Conservation (phyloP, 805 yeast species). For the Monosporozyma aerobia region DNA sequence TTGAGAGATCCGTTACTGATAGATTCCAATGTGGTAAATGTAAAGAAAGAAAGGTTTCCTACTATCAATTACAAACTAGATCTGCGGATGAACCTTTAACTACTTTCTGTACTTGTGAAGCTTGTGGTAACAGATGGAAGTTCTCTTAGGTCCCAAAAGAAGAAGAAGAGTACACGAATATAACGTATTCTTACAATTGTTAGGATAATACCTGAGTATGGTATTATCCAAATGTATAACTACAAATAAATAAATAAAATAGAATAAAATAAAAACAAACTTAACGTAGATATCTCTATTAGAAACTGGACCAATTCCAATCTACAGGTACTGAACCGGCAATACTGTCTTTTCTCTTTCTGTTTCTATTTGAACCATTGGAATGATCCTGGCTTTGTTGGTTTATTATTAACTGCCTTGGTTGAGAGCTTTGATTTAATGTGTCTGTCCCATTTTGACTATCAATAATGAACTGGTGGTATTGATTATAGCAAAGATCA, state of each 20-base stretch:
- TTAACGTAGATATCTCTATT: constrained; percentile 5
- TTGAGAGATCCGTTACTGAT: constrained; percentile 91
- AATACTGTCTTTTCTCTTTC: constrained; percentile 20
- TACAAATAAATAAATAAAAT: neutral
- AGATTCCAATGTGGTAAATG: constrained; percentile 96
- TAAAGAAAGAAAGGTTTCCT: constrained; percentile 92
- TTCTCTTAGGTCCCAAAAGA: constrained; percentile 46
- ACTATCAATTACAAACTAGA: constrained; percentile 95
- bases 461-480: neutral
- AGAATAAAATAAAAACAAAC: neutral
- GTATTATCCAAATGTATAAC: neutral
- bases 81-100: constrained; percentile 98
- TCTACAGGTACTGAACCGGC: constrained; percentile 56
- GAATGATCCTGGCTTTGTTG: neutral
- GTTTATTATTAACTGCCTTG: constrained; percentile 2
- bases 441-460: neutral
- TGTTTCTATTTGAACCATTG: neutral
- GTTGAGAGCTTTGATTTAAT: neutral
- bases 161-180: neutral
- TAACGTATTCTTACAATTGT: neutral
- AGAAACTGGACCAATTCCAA: constrained; percentile 75
- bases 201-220: neutral
- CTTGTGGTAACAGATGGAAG: constrained; percentile 97
- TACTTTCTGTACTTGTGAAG: constrained; percentile 95
- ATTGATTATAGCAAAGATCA: constrained; percentile 53